phyloP scores from a whole-genome alignment of 164 flowering plant species.

The Malania oleifera region DNA sequence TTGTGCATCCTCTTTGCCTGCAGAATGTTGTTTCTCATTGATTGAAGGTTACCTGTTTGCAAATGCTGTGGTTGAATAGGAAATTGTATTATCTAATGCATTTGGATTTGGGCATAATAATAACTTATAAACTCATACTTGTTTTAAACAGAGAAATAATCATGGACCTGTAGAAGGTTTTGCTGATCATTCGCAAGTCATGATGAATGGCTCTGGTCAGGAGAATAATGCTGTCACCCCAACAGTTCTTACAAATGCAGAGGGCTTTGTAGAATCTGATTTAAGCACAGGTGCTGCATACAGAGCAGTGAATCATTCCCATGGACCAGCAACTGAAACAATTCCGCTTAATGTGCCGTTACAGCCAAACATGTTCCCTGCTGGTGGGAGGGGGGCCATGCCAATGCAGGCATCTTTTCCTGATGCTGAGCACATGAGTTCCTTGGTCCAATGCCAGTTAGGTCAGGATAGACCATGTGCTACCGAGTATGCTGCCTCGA shows the following conservation, averaged over 20 bases:
- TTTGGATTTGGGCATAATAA: background rate
- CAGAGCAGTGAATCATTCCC: slow-evolving; percentile 18
- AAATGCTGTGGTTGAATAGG: background rate
- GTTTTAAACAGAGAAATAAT: slow-evolving; percentile 33
- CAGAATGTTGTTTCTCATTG: too few species aligned
- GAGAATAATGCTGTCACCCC: slow-evolving; percentile 24
- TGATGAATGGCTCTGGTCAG: slow-evolving; percentile 21
- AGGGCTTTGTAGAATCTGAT: slow-evolving; percentile 33
- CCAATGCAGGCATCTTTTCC: slow-evolving; percentile 22
- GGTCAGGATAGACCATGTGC: slow-evolving; percentile 21
- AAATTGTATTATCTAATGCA: background rate
- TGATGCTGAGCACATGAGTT: slow-evolving; percentile 25
- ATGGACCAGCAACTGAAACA: slow-evolving; percentile 17
- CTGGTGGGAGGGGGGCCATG: slow-evolving; percentile 16
- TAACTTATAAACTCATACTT: background rate
- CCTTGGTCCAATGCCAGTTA: slow-evolving; percentile 18
- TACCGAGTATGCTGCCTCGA: slow-evolving; percentile 20
- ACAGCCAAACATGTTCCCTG: slow-evolving; percentile 18
- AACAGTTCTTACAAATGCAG: slow-evolving; percentile 24
- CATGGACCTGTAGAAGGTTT: slow-evolving; percentile 27
- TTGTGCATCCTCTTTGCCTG: too few species aligned
- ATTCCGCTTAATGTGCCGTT: slow-evolving; percentile 21
- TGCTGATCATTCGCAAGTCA: slow-evolving; percentile 30
- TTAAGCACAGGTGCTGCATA: slow-evolving; percentile 17
- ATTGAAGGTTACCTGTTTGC: background rate